Conservation (phyloP, 139 green algal genomes). For the Micractinium sp. region DNA sequence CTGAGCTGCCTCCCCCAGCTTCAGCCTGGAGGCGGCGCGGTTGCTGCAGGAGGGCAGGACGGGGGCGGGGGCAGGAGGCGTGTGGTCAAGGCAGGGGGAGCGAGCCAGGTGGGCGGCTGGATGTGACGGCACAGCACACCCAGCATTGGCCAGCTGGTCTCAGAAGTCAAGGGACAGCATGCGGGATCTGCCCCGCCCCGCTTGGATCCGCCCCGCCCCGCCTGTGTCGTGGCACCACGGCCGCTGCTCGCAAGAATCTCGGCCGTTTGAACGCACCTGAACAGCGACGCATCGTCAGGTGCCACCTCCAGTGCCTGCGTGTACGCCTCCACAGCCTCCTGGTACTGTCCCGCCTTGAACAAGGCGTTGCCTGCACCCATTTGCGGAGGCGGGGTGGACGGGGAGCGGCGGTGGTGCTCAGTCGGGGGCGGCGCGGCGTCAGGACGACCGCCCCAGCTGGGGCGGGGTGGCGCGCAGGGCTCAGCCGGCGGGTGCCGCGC, state of each 20-base stretch:
- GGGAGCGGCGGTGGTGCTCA: neutral
- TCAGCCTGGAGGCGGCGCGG: conserved; percentile 55
- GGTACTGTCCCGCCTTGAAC: conserved; percentile 44
- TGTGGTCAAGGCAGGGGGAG: too few relatives aligned
- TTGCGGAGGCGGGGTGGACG: neutral
- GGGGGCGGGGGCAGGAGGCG: neutral
- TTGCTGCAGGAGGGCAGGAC: conserved; percentile 51
- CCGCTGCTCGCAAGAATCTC: too few relatives aligned
- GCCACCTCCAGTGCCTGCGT: conserved; percentile 60
- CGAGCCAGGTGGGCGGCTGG: too few relatives aligned
- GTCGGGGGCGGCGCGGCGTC: too few relatives aligned
- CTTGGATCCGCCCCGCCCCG: too few relatives aligned
- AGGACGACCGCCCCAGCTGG: too few relatives aligned
- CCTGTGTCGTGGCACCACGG: neutral
- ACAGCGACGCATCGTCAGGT: conserved; percentile 7
- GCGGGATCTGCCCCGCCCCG: neutral
- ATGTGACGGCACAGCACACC: neutral
- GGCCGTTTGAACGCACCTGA: neutral
- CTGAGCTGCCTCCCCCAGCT: conserved; percentile 57
- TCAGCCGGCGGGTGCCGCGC: too few relatives aligned
- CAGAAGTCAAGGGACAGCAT: neutral
- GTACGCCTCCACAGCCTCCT: conserved; percentile 51
- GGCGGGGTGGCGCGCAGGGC: too few relatives aligned
- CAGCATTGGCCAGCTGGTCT: neutral
- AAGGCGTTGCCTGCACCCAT: conserved; percentile 44